These are phyloP conservation scores for Candida alai DNA, from an alignment of 805 yeast species.

Conservation along the genomic window DNA sequence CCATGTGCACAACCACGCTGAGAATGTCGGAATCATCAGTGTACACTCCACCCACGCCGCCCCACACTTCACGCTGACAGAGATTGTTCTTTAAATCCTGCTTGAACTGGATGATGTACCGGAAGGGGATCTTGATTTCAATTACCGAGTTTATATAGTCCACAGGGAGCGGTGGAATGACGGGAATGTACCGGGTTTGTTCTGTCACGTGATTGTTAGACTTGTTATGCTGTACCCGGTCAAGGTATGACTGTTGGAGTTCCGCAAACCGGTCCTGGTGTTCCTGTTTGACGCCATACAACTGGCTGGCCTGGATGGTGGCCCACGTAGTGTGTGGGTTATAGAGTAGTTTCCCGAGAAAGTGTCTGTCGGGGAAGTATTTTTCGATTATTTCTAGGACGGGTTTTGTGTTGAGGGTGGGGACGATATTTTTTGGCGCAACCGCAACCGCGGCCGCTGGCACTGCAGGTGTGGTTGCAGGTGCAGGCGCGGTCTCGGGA, in stretches of 20 bases:
- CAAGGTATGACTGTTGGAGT: conserved; percentile 22
- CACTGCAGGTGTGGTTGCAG: too few relatives aligned
- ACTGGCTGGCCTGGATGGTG: conserved; percentile 29
- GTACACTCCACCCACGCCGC: conserved; percentile 72
- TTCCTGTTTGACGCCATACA: conserved; percentile 29
- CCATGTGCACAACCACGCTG: conserved; percentile 70
- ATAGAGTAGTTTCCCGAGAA: conserved; percentile 57
- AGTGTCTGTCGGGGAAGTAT: conserved; percentile 28
- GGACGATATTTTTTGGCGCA: conserved; percentile 6
- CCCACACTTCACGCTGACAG: conserved; percentile 64
- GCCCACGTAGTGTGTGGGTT: conserved; percentile 51
- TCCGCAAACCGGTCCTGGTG: conserved; percentile 27
- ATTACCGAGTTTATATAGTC: conserved; percentile 40
- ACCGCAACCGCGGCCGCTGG: too few relatives aligned
- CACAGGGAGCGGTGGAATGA: conserved; percentile 34
- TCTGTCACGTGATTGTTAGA: too few relatives aligned
- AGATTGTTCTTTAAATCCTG: conserved; percentile 39
- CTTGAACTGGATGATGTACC: conserved; percentile 34
- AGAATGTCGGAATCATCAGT: conserved; percentile 91
- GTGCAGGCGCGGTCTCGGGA: too few relatives aligned
- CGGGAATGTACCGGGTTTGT: conserved; percentile 28
- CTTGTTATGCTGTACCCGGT: conserved; percentile 21
- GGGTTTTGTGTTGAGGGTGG: conserved; percentile 15
- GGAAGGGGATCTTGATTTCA: conserved; percentile 53
- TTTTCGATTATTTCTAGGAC: conserved; percentile 20